Conservation (phyloP, 306 rosid genomes). For the Dalbergia cultrata region DNA sequence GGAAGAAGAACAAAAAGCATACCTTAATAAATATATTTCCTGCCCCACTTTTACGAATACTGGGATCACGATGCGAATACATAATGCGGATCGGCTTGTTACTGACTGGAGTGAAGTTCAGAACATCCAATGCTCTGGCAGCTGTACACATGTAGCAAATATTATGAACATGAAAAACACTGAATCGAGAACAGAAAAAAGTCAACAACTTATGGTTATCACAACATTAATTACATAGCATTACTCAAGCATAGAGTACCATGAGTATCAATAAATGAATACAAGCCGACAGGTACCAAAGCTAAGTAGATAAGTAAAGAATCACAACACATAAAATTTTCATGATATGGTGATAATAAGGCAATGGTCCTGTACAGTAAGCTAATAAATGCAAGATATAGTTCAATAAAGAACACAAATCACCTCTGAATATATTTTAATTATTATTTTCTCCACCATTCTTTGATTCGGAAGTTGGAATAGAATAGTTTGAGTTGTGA, state of each 20-base stretch:
- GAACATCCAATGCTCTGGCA: conserved; percentile 90
- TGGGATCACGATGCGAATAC: conserved; percentile 99
- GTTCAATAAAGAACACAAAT: neutral
- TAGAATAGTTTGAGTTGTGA: neutral
- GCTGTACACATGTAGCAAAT: conserved; percentile 58
- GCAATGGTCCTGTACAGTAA: conserved; percentile 2
- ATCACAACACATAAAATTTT: conserved; percentile 11
- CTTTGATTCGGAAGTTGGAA: neutral
- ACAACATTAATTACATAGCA: conserved; percentile 11
- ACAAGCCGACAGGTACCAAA: conserved; percentile 2
- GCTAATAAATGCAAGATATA: neutral
- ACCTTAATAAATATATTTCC: conserved; percentile 99
- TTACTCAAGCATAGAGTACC: conserved; percentile 2
- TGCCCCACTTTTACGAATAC: conserved; percentile 89
- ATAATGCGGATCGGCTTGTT: conserved; percentile 84
- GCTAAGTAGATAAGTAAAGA: neutral
- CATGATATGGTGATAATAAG: conserved; percentile 3
- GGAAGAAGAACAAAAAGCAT: conserved; percentile 19
- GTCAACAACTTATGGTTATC: neutral
- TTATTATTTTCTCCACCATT: neutral
- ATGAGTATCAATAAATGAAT: neutral
- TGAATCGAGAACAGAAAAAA: neutral
- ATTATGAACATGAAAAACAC: conserved; percentile 16
- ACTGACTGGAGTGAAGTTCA: conserved; percentile 88
- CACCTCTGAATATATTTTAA: neutral